These are phyloP conservation scores for Ailanthus altissimus DNA, from an alignment of 345 rosid species.

Conservation along the genomic window DNA sequence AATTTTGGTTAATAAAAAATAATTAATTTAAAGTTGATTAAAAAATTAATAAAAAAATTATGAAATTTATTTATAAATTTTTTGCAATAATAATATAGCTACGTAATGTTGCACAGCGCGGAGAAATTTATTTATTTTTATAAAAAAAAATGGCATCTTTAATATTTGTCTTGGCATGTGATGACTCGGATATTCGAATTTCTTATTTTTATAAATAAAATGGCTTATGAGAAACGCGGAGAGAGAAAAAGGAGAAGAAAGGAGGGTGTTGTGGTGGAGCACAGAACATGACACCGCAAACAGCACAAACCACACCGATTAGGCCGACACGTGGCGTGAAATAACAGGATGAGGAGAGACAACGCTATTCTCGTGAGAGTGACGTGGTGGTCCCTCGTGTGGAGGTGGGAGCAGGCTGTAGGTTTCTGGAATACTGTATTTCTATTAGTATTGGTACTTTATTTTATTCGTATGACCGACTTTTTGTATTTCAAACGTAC, in stretches of 20 bases:
- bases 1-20: no score
- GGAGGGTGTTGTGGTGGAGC: background rate
- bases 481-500: no score
- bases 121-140: no score
- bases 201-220: background rate
- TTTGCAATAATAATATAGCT: no score
- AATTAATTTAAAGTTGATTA: no score
- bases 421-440: background rate
- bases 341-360: background rate
- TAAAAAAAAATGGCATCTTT: no score
- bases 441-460: no score
- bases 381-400: conserved; percentile 2
- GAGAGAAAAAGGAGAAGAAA: background rate
- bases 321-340: conserved; percentile 18
- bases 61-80: no score
- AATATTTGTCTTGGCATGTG: no score
- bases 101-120: no score
- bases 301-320: background rate
- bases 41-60: no score
- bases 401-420: background rate
- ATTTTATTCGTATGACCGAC: no score
- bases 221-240: conserved; percentile 32
- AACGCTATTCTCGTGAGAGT: conserved; percentile 15
- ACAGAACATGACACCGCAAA: conserved; percentile 18
- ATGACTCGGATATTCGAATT: background rate